phyloP scores from a whole-genome alignment of 2,329 filamentous ascomycete genomes.

The Aspergillus oerlinghausenensis region DNA sequence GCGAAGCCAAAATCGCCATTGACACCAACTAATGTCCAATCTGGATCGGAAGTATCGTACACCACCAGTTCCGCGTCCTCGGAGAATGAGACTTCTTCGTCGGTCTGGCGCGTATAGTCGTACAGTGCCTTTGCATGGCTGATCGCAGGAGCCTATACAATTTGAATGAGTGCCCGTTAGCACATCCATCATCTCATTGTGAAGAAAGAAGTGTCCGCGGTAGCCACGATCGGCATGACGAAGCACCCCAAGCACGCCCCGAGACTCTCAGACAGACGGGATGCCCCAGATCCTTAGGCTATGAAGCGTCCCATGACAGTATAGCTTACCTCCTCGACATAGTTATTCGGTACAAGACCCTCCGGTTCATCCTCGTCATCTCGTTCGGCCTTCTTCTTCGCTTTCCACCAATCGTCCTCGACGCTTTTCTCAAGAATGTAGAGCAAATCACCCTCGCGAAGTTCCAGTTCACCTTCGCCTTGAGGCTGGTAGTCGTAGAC shows the following conservation, averaged over 20 bases:
- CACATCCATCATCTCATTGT: neutral
- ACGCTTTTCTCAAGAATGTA: constrained; percentile 79
- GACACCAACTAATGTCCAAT: constrained; percentile 90
- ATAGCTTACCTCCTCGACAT: constrained; percentile 77
- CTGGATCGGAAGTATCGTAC: constrained; percentile 85
- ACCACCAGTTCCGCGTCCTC: constrained; percentile 81
- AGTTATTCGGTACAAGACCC: constrained; percentile 89
- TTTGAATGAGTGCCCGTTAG: constrained; percentile 6
- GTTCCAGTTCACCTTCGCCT: constrained; percentile 76
- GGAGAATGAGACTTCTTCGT: constrained; percentile 93
- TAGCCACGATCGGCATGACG: neutral
- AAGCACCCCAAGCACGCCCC: neutral
- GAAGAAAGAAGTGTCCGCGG: neutral
- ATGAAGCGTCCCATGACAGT: neutral
- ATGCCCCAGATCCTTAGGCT: neutral
- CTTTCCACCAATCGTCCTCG: constrained; percentile 90
- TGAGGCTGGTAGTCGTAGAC: constrained; percentile 91
- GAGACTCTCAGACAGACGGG: neutral
- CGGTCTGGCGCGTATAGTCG: constrained; percentile 94
- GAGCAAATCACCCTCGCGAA: constrained; percentile 80
- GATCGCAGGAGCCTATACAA: constrained; percentile 57
- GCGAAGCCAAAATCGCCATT: constrained; percentile 89
- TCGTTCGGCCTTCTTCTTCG: constrained; percentile 78
- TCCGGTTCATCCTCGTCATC: constrained; percentile 89
- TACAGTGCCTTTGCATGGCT: constrained; percentile 86